Conservation (phyloP, 202 grass and related monocot genomes). For the Setaria viridis region DNA sequence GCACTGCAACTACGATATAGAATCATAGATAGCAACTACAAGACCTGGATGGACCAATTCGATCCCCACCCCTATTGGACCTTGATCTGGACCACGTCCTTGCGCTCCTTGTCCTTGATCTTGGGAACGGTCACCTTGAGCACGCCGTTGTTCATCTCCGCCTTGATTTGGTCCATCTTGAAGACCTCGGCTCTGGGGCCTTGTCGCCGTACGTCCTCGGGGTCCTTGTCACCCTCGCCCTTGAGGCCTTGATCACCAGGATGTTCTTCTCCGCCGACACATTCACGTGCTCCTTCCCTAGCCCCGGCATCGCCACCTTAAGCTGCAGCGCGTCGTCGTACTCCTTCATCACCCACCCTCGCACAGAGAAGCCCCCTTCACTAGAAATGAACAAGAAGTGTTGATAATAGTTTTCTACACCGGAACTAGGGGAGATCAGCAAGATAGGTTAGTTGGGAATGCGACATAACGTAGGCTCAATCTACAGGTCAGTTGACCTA, state of each 20-base stretch:
- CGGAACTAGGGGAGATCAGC: too few species aligned
- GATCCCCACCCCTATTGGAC: slow-evolving; percentile 40
- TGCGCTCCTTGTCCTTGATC: slow-evolving; percentile 68
- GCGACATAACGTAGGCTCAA: too few species aligned
- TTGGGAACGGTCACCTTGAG: slow-evolving; percentile 69
- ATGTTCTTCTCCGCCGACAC: slow-evolving; percentile 61
- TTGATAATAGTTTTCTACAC: too few species aligned
- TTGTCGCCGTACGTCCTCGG: background rate
- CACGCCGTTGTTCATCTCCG: slow-evolving; percentile 75
- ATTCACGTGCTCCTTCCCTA: slow-evolving; percentile 77
- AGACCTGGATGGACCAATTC: too few species aligned
- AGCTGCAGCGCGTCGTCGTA: slow-evolving; percentile 51
- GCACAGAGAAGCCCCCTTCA: too few species aligned
- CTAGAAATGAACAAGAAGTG: too few species aligned
- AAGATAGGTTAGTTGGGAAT: too few species aligned
- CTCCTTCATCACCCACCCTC: slow-evolving; percentile 19
- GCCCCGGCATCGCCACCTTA: slow-evolving; percentile 62
- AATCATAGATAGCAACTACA: too few species aligned
- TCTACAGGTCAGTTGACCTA: too few species aligned
- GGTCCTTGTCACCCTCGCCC: slow-evolving; percentile 45
- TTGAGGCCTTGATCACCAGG: slow-evolving; percentile 57
- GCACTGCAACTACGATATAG: too few species aligned
- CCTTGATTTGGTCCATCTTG: slow-evolving; percentile 68
- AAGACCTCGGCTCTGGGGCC: slow-evolving; percentile 18
- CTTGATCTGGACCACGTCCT: slow-evolving; percentile 62